These are phyloP conservation scores for Rutstroemia sp. DNA, from an alignment of 2,329 filamentous ascomycete genomes.

Conservation along the genomic window DNA sequence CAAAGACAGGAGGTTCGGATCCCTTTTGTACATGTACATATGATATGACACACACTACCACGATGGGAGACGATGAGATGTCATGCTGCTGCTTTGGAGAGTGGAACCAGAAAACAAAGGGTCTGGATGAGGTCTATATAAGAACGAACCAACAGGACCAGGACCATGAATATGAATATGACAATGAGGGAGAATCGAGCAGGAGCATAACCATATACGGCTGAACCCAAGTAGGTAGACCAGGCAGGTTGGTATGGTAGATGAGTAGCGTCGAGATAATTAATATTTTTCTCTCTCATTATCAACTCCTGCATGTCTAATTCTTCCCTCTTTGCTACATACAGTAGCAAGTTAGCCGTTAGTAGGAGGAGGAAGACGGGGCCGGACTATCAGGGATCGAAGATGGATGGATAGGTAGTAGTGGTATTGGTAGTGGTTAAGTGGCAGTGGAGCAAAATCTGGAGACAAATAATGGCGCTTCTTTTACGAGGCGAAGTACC, in stretches of 20 bases:
- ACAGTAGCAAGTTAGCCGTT: constrained; percentile 20
- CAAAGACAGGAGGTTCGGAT: constrained; percentile 1
- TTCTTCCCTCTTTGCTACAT: constrained; percentile 1
- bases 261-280: constrained; percentile 8
- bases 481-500: constrained; percentile 2
- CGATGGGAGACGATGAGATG: constrained; percentile 19
- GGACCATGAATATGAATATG: no score
- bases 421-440: neutral
- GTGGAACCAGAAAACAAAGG: constrained; percentile 10
- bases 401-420: constrained; percentile 1
- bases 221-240: constrained; percentile 18
- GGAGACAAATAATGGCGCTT: constrained; percentile 12
- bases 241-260: no score
- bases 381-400: constrained; percentile 19
- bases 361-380: constrained; percentile 12
- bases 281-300: constrained; percentile 16
- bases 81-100: constrained; percentile 17
- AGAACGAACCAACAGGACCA: constrained; percentile 12
- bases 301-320: neutral
- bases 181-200: no score
- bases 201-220: constrained; percentile 12
- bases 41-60: constrained; percentile 2
- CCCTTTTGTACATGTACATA: constrained; percentile 17
- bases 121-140: constrained; percentile 23
- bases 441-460: constrained; percentile 18